A percentile compares a stretch with the other conserved stretches of the same genome.
Evolutionary conservation across 2,329 filamentous ascomycete genomes (phyloP).

Genomic region (Hymenotorrendiella dingleyae): DNA sequence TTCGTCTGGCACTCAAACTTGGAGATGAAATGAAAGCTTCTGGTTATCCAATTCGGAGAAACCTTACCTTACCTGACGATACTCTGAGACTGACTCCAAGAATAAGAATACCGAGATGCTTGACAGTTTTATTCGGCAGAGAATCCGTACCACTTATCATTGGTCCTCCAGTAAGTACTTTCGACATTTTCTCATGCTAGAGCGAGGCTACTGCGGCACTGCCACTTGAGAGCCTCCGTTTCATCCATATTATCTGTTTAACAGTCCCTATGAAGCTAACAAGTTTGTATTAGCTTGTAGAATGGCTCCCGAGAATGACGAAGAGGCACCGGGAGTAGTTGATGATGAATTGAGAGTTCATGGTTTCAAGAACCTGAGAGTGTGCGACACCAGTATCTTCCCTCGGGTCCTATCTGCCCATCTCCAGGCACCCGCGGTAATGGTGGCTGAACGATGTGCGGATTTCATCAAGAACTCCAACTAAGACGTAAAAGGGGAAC

Average conservation of each 20-base stretch:
- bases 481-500: too few relatives aligned
- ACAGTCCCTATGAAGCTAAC: too few relatives aligned
- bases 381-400: constrained; percentile 3
- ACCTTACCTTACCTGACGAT: not conserved
- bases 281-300: too few relatives aligned
- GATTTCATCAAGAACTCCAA: not conserved
- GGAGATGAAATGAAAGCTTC: constrained; percentile 6
- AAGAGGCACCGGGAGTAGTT: not conserved
- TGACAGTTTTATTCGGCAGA: not conserved
- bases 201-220: too few relatives aligned
- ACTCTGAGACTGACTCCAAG: too few relatives aligned
- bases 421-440: not conserved
- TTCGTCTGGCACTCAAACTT: constrained; percentile 5
- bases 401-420: constrained; percentile 1
- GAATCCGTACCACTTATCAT: not conserved
- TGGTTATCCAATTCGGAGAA: constrained; percentile 1
- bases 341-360: constrained; percentile 3
- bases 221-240: too few relatives aligned
- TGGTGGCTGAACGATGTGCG: not conserved
- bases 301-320: not conserved
- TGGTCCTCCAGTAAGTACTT: too few relatives aligned
- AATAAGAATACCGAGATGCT: not conserved
- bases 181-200: too few relatives aligned
- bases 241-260: too few relatives aligned
- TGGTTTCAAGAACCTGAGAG: not conserved